Evolutionary conservation across 305 asterid species (phyloP), one percentile per base, ranked within the genome.

Genomic region (Fraxinus albicans): DNA sequence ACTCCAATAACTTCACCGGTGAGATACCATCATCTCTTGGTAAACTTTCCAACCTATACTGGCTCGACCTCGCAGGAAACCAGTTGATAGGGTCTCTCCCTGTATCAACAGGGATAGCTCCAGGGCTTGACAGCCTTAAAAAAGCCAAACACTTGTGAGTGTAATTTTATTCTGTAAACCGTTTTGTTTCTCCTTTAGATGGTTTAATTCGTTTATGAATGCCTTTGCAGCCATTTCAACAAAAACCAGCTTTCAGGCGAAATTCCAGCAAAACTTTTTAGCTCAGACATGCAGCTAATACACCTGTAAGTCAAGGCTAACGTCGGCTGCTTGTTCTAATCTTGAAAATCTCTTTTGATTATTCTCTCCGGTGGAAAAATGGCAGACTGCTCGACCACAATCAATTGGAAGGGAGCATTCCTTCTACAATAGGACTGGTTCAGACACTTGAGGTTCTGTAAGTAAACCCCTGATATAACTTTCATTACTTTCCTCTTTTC

Each of bases 61-160:
- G 99, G 99, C 92, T 96, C 33, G 97, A 92, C 81, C 84, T 96
- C 69, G 98, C 99, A 1, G 95, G 93, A 63, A 96, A 96, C 85
- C 92, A 92, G 87, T 84, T 96, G 87, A 88, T 83, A 19, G 98
- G 99, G 81, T 79, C 86, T 36, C 86, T 96, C 35, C 99, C 99
- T 8, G 94, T 94, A 81, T 93, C 99, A 12, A 85, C 94, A 1
- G 21, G 73, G 76, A 79, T 67, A 65, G 83, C 90, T 83, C 94
- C 95, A 0, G 99, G 98, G 29, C 88, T 94, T 79, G 97, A 96
- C 88, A 94, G 88, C 73, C 94, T 96, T 40, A 93, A 91, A 89
- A 92, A 87, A 85, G 97, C 98, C 17, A 94, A 92, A 84, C 97
- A 94, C 90, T 94, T 96, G 99, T 96, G 82, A 93, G 98, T 87